Evolutionary conservation across 768 basidiomycete species (phyloP).

Genomic region (Cubamyces sp.): DNA sequence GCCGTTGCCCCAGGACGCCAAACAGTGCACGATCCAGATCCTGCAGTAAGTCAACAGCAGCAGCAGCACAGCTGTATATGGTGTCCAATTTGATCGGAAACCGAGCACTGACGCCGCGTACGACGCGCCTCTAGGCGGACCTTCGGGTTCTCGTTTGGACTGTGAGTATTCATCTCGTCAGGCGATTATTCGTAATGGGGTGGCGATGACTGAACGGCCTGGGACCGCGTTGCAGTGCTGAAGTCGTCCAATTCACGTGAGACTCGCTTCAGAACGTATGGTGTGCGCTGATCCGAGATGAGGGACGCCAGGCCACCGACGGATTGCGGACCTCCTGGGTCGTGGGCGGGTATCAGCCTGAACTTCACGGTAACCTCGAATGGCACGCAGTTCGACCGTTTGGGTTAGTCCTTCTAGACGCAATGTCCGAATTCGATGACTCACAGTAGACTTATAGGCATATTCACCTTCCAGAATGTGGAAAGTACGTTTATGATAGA

Average conservation of each 20-base stretch:
- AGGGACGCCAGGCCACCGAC: slow-evolving; percentile 59
- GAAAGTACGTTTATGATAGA: slow-evolving; percentile 55
- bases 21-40: slow-evolving; percentile 67
- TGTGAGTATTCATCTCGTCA: slow-evolving; percentile 43
- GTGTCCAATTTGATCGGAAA: background rate
- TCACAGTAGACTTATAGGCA: slow-evolving; percentile 36
- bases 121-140: slow-evolving; percentile 52
- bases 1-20: slow-evolving; percentile 59
- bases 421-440: too few relatives aligned
- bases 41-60: slow-evolving; percentile 53
- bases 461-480: slow-evolving; percentile 77
- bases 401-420: slow-evolving; percentile 9
- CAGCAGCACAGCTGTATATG: slow-evolving; percentile 3
- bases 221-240: slow-evolving; percentile 46
- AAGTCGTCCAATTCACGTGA: slow-evolving; percentile 65
- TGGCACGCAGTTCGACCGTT: slow-evolving; percentile 74
- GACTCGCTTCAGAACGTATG: slow-evolving; percentile 23
- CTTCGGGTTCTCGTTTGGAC: slow-evolving; percentile 72
- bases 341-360: slow-evolving; percentile 75
- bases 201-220: background rate
- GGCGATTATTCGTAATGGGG: background rate
- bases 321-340: slow-evolving; percentile 68
- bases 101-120: background rate
- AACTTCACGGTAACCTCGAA: slow-evolving; percentile 81
- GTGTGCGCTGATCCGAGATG: background rate